phyloP scores from a whole-genome alignment of 768 basidiomycete genomes.

The Tephrocybe sp. region DNA sequence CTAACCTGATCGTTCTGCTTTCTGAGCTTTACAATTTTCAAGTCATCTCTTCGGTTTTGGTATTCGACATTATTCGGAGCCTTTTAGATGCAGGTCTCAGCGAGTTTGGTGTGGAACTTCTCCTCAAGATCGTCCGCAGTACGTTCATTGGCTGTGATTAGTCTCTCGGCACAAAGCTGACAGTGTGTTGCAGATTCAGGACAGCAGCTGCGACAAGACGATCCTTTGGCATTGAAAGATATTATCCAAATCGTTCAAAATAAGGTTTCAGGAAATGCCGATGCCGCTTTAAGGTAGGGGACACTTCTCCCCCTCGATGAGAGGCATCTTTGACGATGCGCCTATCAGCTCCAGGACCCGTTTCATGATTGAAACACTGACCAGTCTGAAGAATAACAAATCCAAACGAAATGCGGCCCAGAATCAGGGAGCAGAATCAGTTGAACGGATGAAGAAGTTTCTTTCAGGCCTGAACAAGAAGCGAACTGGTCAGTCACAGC shows the following conservation, averaged over 20 bases:
- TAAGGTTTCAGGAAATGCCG: conserved; percentile 55
- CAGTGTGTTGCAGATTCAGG: conserved; percentile 69
- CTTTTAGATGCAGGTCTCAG: conserved; percentile 63
- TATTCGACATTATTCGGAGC: conserved; percentile 85
- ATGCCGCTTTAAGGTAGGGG: conserved; percentile 9
- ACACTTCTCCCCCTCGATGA: neutral
- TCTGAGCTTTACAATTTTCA: conserved; percentile 97
- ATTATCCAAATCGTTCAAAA: conserved; percentile 81
- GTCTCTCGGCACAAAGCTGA: neutral
- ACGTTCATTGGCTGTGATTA: conserved; percentile 26
- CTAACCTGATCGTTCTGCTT: conserved; percentile 83
- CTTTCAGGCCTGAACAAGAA: conserved; percentile 73
- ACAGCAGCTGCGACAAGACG: conserved; percentile 85
- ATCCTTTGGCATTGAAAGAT: conserved; percentile 88
- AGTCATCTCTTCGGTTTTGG: conserved; percentile 82
- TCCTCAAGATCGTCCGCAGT: conserved; percentile 86
- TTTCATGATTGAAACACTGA: conserved; percentile 94
- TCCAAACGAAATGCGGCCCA: conserved; percentile 59
- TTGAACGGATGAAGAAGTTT: conserved; percentile 88
- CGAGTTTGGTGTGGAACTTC: conserved; percentile 81
- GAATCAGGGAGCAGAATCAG: conserved; percentile 71
- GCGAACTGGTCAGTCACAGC: conserved; percentile 52
- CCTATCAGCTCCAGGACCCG: conserved; percentile 74
- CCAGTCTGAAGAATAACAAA: conserved; percentile 92
- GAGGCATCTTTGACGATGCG: neutral